phyloP scores from a whole-genome alignment of 352 stramenopile species.

The Achlya hypogyna region DNA sequence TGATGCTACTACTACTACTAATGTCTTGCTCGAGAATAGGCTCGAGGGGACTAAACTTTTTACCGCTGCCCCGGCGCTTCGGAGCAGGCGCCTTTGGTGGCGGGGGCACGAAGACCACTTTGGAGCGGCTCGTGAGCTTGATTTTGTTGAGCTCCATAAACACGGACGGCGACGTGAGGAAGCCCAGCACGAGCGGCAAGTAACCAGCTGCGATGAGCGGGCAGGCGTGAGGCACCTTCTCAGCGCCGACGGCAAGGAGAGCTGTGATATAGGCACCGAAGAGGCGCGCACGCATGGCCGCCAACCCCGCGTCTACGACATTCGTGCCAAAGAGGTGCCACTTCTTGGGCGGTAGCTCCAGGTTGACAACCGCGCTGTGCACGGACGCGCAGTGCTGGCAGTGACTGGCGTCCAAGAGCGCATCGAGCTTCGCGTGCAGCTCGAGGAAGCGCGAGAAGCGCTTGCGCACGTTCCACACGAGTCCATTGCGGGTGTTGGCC shows the following conservation, averaged over 20 bases:
- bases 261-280: slow-evolving; percentile 1
- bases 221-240: neutral
- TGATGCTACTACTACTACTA: too few species aligned
- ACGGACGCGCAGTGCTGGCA: neutral
- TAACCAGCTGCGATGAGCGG: neutral
- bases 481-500: slow-evolving; percentile 8
- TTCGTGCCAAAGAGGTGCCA: neutral
- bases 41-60: slow-evolving; percentile 1
- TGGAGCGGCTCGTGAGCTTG: neutral
- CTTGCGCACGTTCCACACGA: slow-evolving; percentile 14
- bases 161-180: neutral
- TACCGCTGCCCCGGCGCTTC: neutral
- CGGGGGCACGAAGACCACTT: neutral
- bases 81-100: neutral
- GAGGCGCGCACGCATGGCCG: slow-evolving; percentile 1
- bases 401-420: neutral
- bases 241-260: slow-evolving; percentile 1
- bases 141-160: slow-evolving; percentile 7
- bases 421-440: slow-evolving; percentile 1
- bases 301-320: neutral
- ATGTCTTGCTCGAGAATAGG: slow-evolving; percentile 15
- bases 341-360: slow-evolving; percentile 16
- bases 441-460: slow-evolving; percentile 17
- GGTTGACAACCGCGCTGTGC: neutral
- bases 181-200: neutral